Conservation (phyloP, 1,284 basidiomycete species). For the Ustilago hordei region DNA sequence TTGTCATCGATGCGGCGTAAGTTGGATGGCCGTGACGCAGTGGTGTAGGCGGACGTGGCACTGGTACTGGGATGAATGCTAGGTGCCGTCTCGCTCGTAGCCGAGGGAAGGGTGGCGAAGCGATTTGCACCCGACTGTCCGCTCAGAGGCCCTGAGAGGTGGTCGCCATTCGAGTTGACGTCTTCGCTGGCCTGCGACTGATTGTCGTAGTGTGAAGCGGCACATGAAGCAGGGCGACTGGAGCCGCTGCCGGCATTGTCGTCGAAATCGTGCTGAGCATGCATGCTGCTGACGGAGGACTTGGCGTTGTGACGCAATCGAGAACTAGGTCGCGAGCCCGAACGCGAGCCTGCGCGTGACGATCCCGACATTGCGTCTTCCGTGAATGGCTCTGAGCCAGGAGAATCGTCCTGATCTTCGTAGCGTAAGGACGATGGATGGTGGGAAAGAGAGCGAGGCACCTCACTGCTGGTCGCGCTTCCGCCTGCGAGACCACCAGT, state of each 20-base stretch:
- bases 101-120: conserved; percentile 6
- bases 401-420: conserved; percentile 32
- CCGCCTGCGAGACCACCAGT: conserved; percentile 1
- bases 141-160: conserved; percentile 25
- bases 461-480: conserved; percentile 5
- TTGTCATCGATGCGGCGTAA: conserved; percentile 34
- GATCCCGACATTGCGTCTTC: conserved; percentile 34
- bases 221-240: conserved; percentile 31
- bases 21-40: conserved; percentile 9
- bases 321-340: conserved; percentile 32
- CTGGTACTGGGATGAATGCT: conserved; percentile 5
- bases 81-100: conserved; percentile 16
- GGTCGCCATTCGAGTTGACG: conserved; percentile 23
- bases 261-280: conserved; percentile 19
- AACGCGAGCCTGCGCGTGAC: conserved; percentile 36
- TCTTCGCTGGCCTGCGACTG: conserved; percentile 22
- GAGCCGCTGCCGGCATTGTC: conserved; percentile 25
- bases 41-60: conserved; percentile 11
- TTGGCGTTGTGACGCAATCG: conserved; percentile 37
- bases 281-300: conserved; percentile 32
- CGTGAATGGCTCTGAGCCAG: conserved; percentile 26
- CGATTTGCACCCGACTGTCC: conserved; percentile 35
- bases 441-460: conserved; percentile 28
- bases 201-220: conserved; percentile 24
- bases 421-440: conserved; percentile 13